Conservation (phyloP, 2,329 filamentous ascomycete genomes). For the Chrysoporthe austroafricana region DNA sequence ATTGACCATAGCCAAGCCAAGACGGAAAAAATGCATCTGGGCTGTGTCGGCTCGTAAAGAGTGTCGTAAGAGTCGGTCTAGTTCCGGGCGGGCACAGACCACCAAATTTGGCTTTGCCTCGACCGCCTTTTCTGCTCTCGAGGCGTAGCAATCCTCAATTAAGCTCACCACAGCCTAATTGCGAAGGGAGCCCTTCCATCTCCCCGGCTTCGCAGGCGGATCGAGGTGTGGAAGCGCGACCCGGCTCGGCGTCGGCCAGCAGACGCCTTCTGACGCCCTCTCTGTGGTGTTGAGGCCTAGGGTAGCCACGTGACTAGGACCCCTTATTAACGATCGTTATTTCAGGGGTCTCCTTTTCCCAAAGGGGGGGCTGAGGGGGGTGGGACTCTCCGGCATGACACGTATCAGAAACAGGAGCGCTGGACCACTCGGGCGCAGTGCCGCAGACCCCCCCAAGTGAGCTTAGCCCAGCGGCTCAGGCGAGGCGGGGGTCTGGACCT, state of each 20-base stretch:
- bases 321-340: neutral
- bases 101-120: neutral
- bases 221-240: too few relatives aligned
- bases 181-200: too few relatives aligned
- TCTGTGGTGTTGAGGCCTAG: conserved; percentile 14
- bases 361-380: neutral
- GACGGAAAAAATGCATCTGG: too few relatives aligned
- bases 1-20: too few relatives aligned
- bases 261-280: too few relatives aligned
- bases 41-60: too few relatives aligned
- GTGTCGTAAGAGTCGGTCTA: too few relatives aligned
- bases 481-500: too few relatives aligned
- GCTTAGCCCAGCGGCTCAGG: neutral
- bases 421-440: neutral
- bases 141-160: neutral
- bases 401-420: conserved; percentile 16
- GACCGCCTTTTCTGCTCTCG: neutral
- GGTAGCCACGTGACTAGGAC: conserved; percentile 23
- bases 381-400: conserved; percentile 3
- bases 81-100: too few relatives aligned
- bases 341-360: neutral
- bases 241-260: too few relatives aligned
- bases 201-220: too few relatives aligned
- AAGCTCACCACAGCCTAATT: neutral
- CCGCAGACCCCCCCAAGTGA: neutral